phyloP scores from a whole-genome alignment of 768 basidiomycete genomes.

The Rhizopogon roseolus region DNA sequence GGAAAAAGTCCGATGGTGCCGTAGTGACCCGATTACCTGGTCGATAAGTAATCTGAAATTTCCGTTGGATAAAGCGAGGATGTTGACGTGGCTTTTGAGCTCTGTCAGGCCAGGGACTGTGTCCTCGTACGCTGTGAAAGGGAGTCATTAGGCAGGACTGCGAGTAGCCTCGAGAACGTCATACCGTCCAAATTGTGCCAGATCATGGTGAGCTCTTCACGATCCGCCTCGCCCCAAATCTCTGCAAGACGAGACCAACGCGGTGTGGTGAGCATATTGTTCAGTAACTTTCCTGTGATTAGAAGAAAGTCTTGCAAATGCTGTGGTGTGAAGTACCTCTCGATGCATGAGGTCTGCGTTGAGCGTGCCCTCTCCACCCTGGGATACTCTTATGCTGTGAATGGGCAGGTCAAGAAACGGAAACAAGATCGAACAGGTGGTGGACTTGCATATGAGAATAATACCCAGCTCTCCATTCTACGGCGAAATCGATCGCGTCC shows the following conservation, averaged over 20 bases:
- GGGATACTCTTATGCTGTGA: conserved; percentile 37
- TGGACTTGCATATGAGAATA: conserved; percentile 15
- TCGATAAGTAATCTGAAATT: conserved; percentile 57
- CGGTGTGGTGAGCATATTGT: conserved; percentile 43
- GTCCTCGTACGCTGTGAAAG: conserved; percentile 52
- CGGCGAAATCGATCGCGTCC: conserved; percentile 36
- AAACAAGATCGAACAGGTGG: background rate
- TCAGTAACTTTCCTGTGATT: conserved; percentile 41
- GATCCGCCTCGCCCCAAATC: conserved; percentile 38
- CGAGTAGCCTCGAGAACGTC: background rate
- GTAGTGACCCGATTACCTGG: conserved; percentile 35
- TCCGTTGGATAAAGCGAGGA: conserved; percentile 59
- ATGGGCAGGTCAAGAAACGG: background rate
- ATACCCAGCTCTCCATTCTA: conserved; percentile 56
- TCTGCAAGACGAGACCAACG: conserved; percentile 48
- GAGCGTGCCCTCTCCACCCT: conserved; percentile 40
- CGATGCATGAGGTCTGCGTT: conserved; percentile 56
- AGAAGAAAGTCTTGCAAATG: background rate
- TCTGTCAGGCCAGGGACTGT: conserved; percentile 40
- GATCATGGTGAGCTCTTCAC: conserved; percentile 39
- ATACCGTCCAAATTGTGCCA: conserved; percentile 62
- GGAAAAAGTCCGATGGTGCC: background rate
- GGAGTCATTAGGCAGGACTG: background rate
- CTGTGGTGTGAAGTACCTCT: conserved; percentile 30
- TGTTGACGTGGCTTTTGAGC: conserved; percentile 46